Evolutionary conservation across 768 basidiomycete species (phyloP), one percentile per base, ranked within the genome.

Genomic region (Rhodotorula sphaerocarpa): DNA sequence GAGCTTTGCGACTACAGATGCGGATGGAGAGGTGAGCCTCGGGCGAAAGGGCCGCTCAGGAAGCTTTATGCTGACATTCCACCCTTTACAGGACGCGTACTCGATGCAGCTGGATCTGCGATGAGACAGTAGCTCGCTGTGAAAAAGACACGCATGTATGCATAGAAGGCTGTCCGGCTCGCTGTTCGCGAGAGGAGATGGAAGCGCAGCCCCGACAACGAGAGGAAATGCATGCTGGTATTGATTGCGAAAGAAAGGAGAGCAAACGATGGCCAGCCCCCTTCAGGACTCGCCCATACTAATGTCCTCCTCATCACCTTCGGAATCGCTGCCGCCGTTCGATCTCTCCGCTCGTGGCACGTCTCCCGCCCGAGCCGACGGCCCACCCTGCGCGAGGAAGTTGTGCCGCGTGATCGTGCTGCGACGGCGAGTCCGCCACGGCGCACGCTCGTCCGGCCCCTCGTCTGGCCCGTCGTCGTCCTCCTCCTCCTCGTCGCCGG

Each of bases 31-130:
- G 48, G 65, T 67, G 42, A 27, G 60, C 42, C 11, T 10, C 43
- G 7, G 3, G 27, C 23, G 14, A 4, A 14, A n/a, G n/a, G n/a
- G 18, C 20, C 31, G 2, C 25, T 47, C 15, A 28, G 25, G 16
- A 41, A 43, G 20, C 28, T 23, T 21, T 20, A 5, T 10, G 21
- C 33, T 56, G 36, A 21, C 25, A 7, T 21, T 25, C 25, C 27
- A 31, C 21, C n/a, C 18, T 23, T 14, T 21, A 10, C 50, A 67
- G 66, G 66, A 67, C 30, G 66, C 66, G 3, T 67, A 67, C 55
- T 67, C 66, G 33, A 67, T 67, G 66, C 59, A 47, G 21, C 50
- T 67, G 21, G 44, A 20, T 30, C 56, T 67, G 41, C 34, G 55
- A 42, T 54, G n/a, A 50, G 50, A 43, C 1, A 3, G 18, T 5